A percentile compares a stretch with the other conserved stretches of the same genome.
Evolutionary conservation across 805 yeast genomes (phyloP).

Genomic region (Suhomyces canberraensis): DNA sequence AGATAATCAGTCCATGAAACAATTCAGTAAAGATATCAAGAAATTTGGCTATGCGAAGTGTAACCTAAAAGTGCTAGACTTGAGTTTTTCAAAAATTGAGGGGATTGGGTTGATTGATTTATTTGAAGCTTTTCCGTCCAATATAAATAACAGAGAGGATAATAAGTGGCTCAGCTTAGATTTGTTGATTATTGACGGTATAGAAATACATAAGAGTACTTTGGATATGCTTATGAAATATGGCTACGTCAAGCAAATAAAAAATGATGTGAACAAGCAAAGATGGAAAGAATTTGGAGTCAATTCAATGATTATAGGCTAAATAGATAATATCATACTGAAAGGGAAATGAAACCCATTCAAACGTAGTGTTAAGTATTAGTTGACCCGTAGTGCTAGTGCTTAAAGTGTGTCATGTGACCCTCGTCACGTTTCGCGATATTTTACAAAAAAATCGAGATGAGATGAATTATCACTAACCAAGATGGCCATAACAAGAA

Average conservation of each 20-base stretch:
- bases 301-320: constrained; percentile 22
- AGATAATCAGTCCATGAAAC: constrained; percentile 32
- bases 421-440: too few species aligned
- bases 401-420: too few species aligned
- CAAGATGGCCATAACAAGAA: constrained; percentile 30
- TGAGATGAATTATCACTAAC: constrained; percentile 4
- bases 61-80: constrained; percentile 26
- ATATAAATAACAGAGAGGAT: not conserved
- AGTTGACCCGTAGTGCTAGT: too few species aligned
- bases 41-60: constrained; percentile 13
- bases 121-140: constrained; percentile 13
- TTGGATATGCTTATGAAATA: constrained; percentile 15
- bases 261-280: constrained; percentile 22
- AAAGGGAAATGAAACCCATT: too few species aligned
- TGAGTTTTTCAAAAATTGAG: constrained; percentile 36
- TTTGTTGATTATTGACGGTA: constrained; percentile 30
- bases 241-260: constrained; percentile 17
- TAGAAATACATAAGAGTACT: constrained; percentile 29
- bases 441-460: constrained; percentile 3
- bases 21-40: constrained; percentile 25
- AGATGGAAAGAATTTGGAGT: constrained; percentile 37
- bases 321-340: too few species aligned
- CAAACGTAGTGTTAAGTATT: too few species aligned
- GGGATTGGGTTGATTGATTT: constrained; percentile 39
- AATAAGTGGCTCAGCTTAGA: constrained; percentile 13